phyloP scores from a whole-genome alignment of 2,329 filamentous ascomycete species.

The Sporothrix protearum region DNA sequence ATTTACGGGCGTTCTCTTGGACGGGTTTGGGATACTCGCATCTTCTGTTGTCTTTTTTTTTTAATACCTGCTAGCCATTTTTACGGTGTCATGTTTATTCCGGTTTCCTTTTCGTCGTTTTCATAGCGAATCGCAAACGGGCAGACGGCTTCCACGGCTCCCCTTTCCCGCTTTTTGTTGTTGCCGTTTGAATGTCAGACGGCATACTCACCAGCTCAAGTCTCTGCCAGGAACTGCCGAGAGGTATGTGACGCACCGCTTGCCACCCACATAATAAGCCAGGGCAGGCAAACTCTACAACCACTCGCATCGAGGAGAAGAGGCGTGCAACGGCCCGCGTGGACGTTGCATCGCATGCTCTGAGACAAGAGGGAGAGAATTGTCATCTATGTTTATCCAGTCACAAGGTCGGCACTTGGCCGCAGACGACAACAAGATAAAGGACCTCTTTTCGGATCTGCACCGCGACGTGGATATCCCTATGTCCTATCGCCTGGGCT shows the following conservation, averaged over 20 bases:
- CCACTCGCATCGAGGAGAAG: not conserved
- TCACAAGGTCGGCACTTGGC: not conserved
- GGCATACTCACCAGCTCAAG: not conserved
- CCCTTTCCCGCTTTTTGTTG: not conserved
- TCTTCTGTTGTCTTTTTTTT: not conserved
- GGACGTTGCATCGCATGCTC: not conserved
- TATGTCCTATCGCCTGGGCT: not conserved
- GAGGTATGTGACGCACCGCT: not conserved
- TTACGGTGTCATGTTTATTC: not conserved
- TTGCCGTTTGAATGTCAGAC: not conserved
- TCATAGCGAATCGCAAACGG: not conserved
- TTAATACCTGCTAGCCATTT: not conserved
- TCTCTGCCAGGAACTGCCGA: slow-evolving; percentile 10
- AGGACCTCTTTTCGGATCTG: not conserved
- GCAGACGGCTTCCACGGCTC: not conserved
- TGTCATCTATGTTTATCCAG: not conserved
- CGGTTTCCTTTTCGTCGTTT: not conserved
- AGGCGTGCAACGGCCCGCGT: not conserved
- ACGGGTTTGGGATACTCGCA: not conserved
- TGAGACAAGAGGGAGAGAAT: not conserved
- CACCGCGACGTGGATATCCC: not conserved
- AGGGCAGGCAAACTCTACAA: too few relatives aligned
- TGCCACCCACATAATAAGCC: not conserved
- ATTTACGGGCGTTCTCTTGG: not conserved
- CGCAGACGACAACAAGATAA: not conserved